phyloP scores from a whole-genome alignment of 2,329 filamentous ascomycete species.

The Pleurostoma richardsiae region DNA sequence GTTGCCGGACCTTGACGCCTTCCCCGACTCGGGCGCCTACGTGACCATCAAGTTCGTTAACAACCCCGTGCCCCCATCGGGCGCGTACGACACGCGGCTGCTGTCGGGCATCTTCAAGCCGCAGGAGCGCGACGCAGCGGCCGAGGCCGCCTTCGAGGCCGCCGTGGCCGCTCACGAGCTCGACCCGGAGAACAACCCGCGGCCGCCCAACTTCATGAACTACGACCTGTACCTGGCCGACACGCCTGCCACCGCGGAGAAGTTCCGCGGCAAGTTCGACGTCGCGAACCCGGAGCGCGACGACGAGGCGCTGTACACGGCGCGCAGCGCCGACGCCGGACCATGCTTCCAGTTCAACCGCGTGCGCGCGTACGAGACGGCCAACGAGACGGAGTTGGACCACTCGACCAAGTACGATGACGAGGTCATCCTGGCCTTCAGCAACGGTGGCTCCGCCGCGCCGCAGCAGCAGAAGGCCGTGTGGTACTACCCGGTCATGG shows the following conservation, averaged over 20 bases:
- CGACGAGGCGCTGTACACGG: conserved; percentile 49
- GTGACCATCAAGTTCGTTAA: conserved; percentile 65
- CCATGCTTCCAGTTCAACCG: conserved; percentile 57
- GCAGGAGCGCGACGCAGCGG: conserved; percentile 48
- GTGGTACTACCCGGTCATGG: conserved; percentile 66
- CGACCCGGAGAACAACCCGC: conserved; percentile 51
- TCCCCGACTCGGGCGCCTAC: conserved; percentile 65
- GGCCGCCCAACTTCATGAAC: conserved; percentile 54
- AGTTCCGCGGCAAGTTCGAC: conserved; percentile 59
- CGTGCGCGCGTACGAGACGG: conserved; percentile 60
- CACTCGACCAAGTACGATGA: conserved; percentile 58
- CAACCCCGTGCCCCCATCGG: conserved; percentile 52
- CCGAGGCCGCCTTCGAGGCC: conserved; percentile 45
- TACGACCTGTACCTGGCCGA: conserved; percentile 64
- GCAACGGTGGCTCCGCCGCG: conserved; percentile 32
- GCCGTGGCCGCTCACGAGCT: conserved; percentile 49
- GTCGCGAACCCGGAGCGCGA: conserved; percentile 49
- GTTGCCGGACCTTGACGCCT: conserved; percentile 62
- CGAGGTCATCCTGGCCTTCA: conserved; percentile 56
- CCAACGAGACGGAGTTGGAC: conserved; percentile 50
- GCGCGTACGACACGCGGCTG: conserved; percentile 55
- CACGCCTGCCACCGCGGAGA: conserved; percentile 37
- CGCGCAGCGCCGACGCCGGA: conserved; percentile 35
- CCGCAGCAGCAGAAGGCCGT: conserved; percentile 46
- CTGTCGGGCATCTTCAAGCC: conserved; percentile 58